Conservation (phyloP, 331 rosid genomes). For the Malus hybrid region DNA sequence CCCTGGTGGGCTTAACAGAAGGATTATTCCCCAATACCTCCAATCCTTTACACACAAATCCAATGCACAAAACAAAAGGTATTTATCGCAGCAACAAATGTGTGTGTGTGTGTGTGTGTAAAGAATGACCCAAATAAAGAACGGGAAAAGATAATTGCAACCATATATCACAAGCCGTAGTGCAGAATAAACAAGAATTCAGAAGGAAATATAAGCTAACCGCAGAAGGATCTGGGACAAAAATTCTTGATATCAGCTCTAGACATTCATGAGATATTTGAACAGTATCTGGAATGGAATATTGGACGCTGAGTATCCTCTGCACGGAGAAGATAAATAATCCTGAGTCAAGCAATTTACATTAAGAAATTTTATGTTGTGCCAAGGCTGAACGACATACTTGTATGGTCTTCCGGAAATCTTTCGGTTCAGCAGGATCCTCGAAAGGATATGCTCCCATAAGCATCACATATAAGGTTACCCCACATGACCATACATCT, state of each 20-base stretch:
- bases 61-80: neutral
- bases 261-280: slow-evolving; percentile 69
- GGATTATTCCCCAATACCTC: neutral
- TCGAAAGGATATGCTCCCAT: slow-evolving; percentile 90
- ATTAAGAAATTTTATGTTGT: slow-evolving; percentile 8
- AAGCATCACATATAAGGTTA: slow-evolving; percentile 84
- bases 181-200: neutral
- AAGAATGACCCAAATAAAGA: too few species aligned
- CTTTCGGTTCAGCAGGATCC: slow-evolving; percentile 79
- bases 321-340: slow-evolving; percentile 33
- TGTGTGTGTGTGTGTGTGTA: too few species aligned
- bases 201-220: slow-evolving; percentile 28
- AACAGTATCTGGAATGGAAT: slow-evolving; percentile 65
- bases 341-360: slow-evolving; percentile 21
- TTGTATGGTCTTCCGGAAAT: slow-evolving; percentile 86
- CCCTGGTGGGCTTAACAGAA: neutral
- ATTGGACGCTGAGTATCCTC: slow-evolving; percentile 79
- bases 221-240: slow-evolving; percentile 73
- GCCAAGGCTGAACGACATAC: slow-evolving; percentile 27
- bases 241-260: slow-evolving; percentile 69
- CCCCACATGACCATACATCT: slow-evolving; percentile 98
- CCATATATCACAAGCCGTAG: neutral
- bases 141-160: neutral
- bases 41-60: neutral
- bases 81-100: neutral